Conservation (phyloP, 2,329 filamentous ascomycete species). For the Davidsoniella eucalypti region DNA sequence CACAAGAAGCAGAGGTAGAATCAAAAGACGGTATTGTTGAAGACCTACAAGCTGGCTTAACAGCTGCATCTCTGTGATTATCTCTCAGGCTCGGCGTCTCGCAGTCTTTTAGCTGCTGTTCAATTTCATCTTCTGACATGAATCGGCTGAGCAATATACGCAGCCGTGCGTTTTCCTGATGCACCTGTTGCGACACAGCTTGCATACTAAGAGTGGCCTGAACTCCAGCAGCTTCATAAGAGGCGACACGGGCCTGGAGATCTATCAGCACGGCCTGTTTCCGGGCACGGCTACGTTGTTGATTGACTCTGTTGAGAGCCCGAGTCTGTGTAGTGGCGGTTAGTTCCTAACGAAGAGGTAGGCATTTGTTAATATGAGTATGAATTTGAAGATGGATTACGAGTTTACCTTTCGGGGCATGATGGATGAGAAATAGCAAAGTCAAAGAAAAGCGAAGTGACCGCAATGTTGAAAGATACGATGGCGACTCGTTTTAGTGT, state of each 20-base stretch:
- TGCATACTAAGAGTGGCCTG: conserved; percentile 7
- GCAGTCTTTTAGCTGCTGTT: neutral
- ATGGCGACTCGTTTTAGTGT: too few species aligned
- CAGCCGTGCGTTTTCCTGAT: neutral
- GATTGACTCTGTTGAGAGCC: conserved; percentile 3
- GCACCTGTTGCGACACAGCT: neutral
- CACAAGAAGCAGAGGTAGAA: too few species aligned
- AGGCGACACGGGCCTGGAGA: neutral
- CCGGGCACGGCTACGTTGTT: conserved; percentile 8
- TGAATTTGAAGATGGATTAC: too few species aligned
- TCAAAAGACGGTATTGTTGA: too few species aligned
- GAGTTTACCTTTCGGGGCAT: too few species aligned
- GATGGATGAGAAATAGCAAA: too few species aligned
- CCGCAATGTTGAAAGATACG: too few species aligned
- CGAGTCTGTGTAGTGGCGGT: conserved; percentile 1
- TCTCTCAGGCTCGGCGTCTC: neutral
- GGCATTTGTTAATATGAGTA: too few species aligned
- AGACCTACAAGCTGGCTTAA: too few species aligned
- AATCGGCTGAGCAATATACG: neutral
- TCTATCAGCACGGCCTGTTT: conserved; percentile 8
- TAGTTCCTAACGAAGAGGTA: too few species aligned
- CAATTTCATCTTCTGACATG: neutral
- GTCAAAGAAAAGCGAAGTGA: too few species aligned
- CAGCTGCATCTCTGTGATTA: too few species aligned
- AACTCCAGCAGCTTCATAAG: conserved; percentile 1